Conservation (phyloP, 208 protist genomes). For the Acanthamoeba lenticulata region DNA sequence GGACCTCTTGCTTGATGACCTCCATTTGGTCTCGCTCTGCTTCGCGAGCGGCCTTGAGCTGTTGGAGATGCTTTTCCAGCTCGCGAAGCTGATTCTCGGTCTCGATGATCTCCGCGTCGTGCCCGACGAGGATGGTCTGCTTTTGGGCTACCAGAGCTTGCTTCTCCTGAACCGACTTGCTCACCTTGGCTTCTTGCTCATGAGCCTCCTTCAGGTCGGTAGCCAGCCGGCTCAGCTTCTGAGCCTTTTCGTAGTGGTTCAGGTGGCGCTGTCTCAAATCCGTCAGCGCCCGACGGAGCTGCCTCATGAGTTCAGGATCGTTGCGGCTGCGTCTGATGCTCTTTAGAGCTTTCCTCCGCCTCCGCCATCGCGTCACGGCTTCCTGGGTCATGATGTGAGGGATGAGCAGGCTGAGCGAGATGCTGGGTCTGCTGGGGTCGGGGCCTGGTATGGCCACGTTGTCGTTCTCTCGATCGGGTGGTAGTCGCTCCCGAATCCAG, state of each 20-base stretch:
- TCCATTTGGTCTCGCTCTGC: neutral
- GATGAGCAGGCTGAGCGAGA: neutral
- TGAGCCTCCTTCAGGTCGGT: neutral
- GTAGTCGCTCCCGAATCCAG: neutral
- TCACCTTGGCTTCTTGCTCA: neutral
- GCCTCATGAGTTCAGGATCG: too few relatives aligned
- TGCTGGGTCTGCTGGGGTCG: neutral
- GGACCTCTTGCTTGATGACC: neutral
- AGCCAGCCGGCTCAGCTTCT: neutral
- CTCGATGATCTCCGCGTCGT: neutral
- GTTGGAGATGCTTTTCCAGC: neutral
- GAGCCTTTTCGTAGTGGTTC: too few relatives aligned
- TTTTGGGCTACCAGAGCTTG: neutral
- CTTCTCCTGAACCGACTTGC: neutral
- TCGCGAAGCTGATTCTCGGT: neutral
- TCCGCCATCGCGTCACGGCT: neutral
- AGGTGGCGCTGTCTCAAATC: too few relatives aligned
- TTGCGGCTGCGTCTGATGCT: too few relatives aligned
- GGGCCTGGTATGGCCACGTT: neutral
- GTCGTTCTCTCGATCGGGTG: neutral
- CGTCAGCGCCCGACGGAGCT: too few relatives aligned
- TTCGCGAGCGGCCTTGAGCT: neutral
- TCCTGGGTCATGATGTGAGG: neutral
- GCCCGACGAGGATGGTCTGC: neutral
- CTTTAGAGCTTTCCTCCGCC: too few relatives aligned